phyloP scores from a whole-genome alignment of 768 basidiomycete genomes.

The Russula abietina region DNA sequence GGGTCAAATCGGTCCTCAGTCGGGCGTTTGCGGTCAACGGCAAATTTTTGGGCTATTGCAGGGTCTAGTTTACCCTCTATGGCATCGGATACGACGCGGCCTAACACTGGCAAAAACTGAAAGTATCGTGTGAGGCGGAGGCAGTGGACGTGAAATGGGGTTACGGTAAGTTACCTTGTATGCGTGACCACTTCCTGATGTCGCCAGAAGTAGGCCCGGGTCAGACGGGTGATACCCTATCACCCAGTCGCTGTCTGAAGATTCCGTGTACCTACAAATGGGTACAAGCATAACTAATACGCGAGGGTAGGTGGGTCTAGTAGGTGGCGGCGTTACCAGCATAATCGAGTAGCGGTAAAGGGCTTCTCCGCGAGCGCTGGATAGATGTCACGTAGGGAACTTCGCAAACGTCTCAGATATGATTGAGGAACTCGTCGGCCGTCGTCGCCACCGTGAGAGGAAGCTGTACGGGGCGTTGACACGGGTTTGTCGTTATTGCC shows the following conservation, averaged over 20 bases:
- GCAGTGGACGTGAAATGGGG: background rate
- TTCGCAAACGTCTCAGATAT: conserved; percentile 46
- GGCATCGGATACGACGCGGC: conserved; percentile 65
- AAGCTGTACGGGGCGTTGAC: conserved; percentile 73
- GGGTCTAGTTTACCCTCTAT: conserved; percentile 59
- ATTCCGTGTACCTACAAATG: conserved; percentile 75
- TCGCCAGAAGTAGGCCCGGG: conserved; percentile 66
- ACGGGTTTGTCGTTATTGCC: conserved; percentile 33
- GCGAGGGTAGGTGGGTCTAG: background rate
- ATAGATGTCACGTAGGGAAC: conserved; percentile 51
- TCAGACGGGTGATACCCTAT: conserved; percentile 67
- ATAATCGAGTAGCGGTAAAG: conserved; percentile 69
- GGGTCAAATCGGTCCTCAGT: conserved; percentile 32
- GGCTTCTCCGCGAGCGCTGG: conserved; percentile 73
- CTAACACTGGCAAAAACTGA: conserved; percentile 85
- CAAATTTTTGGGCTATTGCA: conserved; percentile 52
- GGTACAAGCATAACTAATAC: background rate
- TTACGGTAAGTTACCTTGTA: conserved; percentile 64
- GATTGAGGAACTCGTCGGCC: conserved; percentile 63
- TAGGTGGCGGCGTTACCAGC: conserved; percentile 55
- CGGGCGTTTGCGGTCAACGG: conserved; percentile 43
- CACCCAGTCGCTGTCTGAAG: conserved; percentile 82
- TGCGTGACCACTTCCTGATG: conserved; percentile 83
- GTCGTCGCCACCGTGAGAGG: conserved; percentile 44
- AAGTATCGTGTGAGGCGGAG: background rate